A percentile compares a stretch with the other conserved stretches of the same genome.
Conservation (phyloP, 257 asterid species). For the Penstemon barbatus region DNA sequence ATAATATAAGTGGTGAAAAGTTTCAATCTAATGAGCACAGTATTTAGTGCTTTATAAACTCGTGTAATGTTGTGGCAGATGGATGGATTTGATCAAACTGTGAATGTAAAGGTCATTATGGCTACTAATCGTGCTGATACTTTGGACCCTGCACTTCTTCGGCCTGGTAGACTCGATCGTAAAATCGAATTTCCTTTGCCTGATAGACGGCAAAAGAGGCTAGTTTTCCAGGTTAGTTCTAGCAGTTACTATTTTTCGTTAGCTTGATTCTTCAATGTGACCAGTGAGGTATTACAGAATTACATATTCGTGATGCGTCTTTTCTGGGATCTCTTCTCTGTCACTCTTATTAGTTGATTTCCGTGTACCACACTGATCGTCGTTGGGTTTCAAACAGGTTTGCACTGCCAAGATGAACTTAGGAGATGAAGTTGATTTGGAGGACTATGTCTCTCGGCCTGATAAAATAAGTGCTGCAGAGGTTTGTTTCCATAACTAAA, state of each 20-base stretch:
- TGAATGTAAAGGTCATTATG: conserved; percentile 89
- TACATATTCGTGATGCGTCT: no score
- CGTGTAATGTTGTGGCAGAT: conserved; percentile 40
- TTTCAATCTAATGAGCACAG: no score
- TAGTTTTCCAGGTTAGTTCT: conserved; percentile 70
- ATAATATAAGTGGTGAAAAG: no score
- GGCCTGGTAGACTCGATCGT: conserved; percentile 93
- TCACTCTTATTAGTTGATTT: no score
- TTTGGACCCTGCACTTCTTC: conserved; percentile 82
- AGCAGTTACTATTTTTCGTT: neutral
- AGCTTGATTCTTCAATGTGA: no score
- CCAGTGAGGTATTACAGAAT: no score
- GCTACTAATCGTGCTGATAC: conserved; percentile 92
- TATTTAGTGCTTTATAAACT: no score
- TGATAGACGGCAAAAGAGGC: conserved; percentile 91
- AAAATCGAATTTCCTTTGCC: conserved; percentile 92
- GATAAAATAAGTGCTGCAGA: conserved; percentile 96
- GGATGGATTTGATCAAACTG: conserved; percentile 94
- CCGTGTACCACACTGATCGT: no score
- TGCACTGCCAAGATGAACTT: conserved; percentile 90
- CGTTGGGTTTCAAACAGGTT: conserved; percentile 42
- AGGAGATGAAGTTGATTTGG: conserved; percentile 83
- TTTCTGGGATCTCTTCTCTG: no score
- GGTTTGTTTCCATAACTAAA: conserved; percentile 41
- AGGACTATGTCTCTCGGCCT: conserved; percentile 88